Conservation (phyloP, 108 stramenopile species). For the Parmales sp. region DNA sequence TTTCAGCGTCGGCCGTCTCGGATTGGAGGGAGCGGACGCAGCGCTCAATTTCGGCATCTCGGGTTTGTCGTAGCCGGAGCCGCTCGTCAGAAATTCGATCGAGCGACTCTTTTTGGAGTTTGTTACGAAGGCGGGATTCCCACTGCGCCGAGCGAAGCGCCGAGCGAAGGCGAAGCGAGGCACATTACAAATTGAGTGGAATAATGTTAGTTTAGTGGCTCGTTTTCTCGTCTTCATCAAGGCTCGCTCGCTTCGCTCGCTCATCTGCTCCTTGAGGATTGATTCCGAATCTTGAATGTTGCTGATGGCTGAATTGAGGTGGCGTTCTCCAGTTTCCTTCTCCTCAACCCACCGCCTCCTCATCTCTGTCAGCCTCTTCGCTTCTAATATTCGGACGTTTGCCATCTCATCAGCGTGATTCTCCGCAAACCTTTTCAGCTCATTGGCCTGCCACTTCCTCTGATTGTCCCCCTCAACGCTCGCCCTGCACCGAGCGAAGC, state of each 20-base stretch:
- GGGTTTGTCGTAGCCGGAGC: not conserved
- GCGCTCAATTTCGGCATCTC: constrained; percentile 15
- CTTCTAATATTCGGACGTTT: not conserved
- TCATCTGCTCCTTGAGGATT: too few species aligned
- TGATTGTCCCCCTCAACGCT: too few species aligned
- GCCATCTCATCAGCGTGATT: not conserved
- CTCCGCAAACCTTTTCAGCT: not conserved
- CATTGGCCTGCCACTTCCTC: too few species aligned
- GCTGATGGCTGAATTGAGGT: not conserved
- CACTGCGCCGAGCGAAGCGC: constrained; percentile 11
- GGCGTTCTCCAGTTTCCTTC: constrained; percentile 11
- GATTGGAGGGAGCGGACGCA: constrained; percentile 13
- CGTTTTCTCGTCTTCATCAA: not conserved
- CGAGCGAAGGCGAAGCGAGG: not conserved
- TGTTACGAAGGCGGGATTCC: constrained; percentile 2
- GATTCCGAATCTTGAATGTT: not conserved
- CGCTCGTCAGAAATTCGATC: not conserved
- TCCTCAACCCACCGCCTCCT: not conserved
- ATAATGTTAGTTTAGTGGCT: not conserved
- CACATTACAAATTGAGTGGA: not conserved
- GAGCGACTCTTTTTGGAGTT: constrained; percentile 6
- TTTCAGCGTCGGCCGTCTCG: not conserved
- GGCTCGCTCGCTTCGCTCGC: not conserved
- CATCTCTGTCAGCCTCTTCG: not conserved
- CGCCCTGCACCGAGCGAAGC: too few species aligned